A percentile compares a stretch with the other conserved stretches of the same genome.
These are phyloP conservation scores for Massariosphaeria phaeospora DNA, from an alignment of 495 filamentous ascomycete genomes.

Conservation along the genomic window DNA sequence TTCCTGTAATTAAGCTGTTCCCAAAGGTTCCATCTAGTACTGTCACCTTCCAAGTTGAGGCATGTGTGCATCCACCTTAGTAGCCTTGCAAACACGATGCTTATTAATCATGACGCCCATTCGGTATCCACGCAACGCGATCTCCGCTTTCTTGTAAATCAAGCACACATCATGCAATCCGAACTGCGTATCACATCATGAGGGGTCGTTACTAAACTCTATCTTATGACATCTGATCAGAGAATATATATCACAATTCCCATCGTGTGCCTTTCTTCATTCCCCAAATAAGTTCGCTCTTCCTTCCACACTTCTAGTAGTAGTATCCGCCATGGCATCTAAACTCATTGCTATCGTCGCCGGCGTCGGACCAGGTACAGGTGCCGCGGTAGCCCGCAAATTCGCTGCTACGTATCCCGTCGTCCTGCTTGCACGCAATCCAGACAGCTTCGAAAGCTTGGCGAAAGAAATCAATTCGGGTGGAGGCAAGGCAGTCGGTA, in stretches of 20 bases:
- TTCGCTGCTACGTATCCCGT: constrained; percentile 59
- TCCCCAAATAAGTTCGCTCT: neutral
- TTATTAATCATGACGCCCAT: constrained; percentile 14
- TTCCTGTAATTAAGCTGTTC: too few relatives aligned
- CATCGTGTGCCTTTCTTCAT: neutral
- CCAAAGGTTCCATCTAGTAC: too few relatives aligned
- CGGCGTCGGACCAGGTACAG: constrained; percentile 36
- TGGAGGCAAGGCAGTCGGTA: constrained; percentile 70
- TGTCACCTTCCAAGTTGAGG: too few relatives aligned
- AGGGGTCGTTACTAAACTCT: neutral
- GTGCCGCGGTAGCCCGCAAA: constrained; percentile 32
- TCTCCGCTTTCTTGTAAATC: constrained; percentile 11
- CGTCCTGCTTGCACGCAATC: constrained; percentile 65
- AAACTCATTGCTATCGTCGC: constrained; percentile 36
- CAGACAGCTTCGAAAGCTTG: constrained; percentile 60
- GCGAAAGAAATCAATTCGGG: constrained; percentile 65
- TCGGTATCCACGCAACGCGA: neutral
- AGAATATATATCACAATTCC: neutral
- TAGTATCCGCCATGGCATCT: constrained; percentile 25
- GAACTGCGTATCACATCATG: constrained; percentile 6
- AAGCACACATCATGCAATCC: constrained; percentile 1
- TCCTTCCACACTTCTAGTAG: neutral
- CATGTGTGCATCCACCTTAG: too few relatives aligned
- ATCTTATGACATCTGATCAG: neutral
- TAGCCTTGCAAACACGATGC: too few relatives aligned